Base-by-base conservation (phyloP, 2,329 filamentous ascomycete species). In the Cladosporium sp. region DNA sequence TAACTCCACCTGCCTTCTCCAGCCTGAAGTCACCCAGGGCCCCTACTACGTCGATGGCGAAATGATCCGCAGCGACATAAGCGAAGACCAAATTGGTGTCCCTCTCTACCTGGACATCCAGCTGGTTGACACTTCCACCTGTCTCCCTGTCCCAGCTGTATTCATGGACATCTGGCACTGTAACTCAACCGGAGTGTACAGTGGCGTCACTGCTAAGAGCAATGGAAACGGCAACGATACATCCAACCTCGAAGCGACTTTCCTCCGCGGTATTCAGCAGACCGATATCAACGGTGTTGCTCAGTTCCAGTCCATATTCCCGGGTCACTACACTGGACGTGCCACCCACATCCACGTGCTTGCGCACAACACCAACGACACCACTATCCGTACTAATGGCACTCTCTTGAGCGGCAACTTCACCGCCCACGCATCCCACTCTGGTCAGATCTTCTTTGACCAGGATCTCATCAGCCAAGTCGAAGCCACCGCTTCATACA, bases 361-460 rank as follows among this genome's bases (percentile, higher is more conserved):
- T n/a, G 66, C 78, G 52, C 78, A 80, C 44, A 61, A 74, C 64
- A 10, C 58, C 29, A 61, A 61, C 44, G 75, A 76, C 28, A 77
- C 74, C 57, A 77, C 73, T 16, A 55, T 64, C 21, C 78, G 81
- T 46, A 69, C 78, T 35, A 86, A 83, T 72, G 84, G 83, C 62
- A 84, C 85, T 65, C 81, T 85, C 68, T 75, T 77, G 44, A 83
- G 80, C 67, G 81, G 85, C 65, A 82, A 83, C 12, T 85, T 89
- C 75, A 68, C 70, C n/a, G 65, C 69, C 4, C 79, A 77, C 59
- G 81, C 85, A 65, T 82, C 84, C 11, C 87, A 90, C 58, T 80
- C 89, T 33, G 87, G 87, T 21, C 88, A 90, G 74, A 71, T 87
- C 62, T 89, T 86, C 80, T 86, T 86, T 62, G 86, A 89, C 74